Base-by-base conservation (phyloP, 2,329 filamentous ascomycete genomes). In the Hypoxylon sp. region DNA sequence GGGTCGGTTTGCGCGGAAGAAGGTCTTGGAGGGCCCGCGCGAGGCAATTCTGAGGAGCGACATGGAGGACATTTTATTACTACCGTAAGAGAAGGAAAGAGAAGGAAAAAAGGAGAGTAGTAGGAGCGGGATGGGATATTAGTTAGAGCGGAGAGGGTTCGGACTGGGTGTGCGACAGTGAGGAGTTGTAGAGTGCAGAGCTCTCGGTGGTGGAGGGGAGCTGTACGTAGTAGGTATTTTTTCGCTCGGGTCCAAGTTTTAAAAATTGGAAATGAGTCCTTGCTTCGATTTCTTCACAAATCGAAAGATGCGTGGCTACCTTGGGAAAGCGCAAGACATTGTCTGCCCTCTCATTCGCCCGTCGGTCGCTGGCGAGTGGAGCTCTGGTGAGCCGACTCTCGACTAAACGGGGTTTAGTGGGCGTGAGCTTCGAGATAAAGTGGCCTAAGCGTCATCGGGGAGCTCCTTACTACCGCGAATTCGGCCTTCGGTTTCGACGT, bases 41-140 rank as follows among this genome's bases (percentile, higher is more conserved):
- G 87, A 87, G 82, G 91, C 90, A 78, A 90, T 82, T 80, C 92
- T 91, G 83, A 94, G 85, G 78, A 94, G 82, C 70, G 88, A 85
- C 73, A 88, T 83, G 76, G 91, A 90, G 80, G 89, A 88, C 88
- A 91, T 92, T 47, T 61, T 47, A 15, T 44, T 62, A 29, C 15
- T 62, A 56, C 44, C 46, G 35, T 42, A 42, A 39, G 35, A 47
- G 42, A 35, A 15, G 47, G 47, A 42, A 59, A 10, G 21, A 24
- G 10, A 39, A 53, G n/a, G 37, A 29, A 27, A 35, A 42, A 13
- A 19, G 39, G 54, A 15, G 39, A 44, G 52, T 39, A 61, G 46
- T 52, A 48, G 39, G 32, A 48, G 50, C 10, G 6, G 31, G 31
- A 32, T 32, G 42, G 55, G 47, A 46, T 48, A 44, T 37, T 53